A percentile compares a stretch with the other conserved stretches of the same genome.
Conservation (phyloP, 2,329 filamentous ascomycete genomes). For the Metarhizium sp. region DNA sequence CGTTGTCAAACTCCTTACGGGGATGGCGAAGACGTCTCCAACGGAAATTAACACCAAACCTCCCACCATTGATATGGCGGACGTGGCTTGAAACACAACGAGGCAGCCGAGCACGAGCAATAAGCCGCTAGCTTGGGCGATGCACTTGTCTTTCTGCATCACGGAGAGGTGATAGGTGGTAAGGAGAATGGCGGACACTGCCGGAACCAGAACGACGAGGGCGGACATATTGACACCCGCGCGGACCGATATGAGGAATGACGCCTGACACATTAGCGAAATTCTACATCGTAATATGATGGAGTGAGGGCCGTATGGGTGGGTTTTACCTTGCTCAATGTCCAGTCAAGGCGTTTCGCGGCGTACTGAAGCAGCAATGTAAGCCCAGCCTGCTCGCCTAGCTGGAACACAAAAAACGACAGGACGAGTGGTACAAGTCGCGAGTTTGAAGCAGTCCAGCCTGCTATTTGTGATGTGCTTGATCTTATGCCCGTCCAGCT, state of each 20-base stretch:
- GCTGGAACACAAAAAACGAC: constrained; percentile 1
- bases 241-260: constrained; percentile 9
- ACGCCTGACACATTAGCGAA: neutral
- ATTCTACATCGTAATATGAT: too few relatives aligned
- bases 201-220: constrained; percentile 6
- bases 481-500: neutral
- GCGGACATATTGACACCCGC: constrained; percentile 8
- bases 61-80: constrained; percentile 2
- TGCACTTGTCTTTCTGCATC: constrained; percentile 7
- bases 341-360: constrained; percentile 9
- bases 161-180: neutral
- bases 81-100: constrained; percentile 6
- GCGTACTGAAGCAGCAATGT: constrained; percentile 5
- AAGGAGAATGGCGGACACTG: neutral
- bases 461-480: neutral
- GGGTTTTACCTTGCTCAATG: constrained; percentile 9
- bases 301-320: too few relatives aligned
- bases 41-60: constrained; percentile 6
- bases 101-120: constrained; percentile 7
- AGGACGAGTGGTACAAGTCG: neutral
- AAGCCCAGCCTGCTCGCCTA: constrained; percentile 4
- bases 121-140: constrained; percentile 8
- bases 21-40: constrained; percentile 7
- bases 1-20: constrained; percentile 8
- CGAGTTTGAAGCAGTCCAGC: neutral